Evolutionary conservation across 176 grass and related monocot species (phyloP), one percentile per base, ranked within the genome.

Genomic region (Lolium multiflorum): DNA sequence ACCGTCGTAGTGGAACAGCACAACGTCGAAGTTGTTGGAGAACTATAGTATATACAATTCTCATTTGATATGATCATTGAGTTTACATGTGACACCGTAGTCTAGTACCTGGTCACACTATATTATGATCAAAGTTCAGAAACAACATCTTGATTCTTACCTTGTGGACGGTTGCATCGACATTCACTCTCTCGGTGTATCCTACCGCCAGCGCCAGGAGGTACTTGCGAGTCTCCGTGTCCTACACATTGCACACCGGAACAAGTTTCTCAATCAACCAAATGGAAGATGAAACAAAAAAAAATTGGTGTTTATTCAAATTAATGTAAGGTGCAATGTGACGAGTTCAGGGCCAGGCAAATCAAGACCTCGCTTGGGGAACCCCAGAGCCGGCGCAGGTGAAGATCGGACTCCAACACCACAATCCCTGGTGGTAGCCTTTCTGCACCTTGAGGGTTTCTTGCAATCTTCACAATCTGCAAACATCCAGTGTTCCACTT

Each of bases 311-410:
- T 70, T 20, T n/a, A n/a, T 68, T 68, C 65, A 39, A 26, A 68
- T 68, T 66, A 31, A 64, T 14, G 25, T 31, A 65, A 67, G 35
- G 16, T 68, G 16, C 65, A 68, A 4, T 17, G 65, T 41, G 11
- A 65, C 9, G n/a, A 31, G 43, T 65, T 46, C 5, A 83, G 41
- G 6, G 39, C 9, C 7, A 68, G 65, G 39, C 13, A 68, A 39
- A 68, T 66, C 63, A 39, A 68, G 3, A 92, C 90, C 71, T 92
- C 77, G 18, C 21, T 62, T 31, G 90, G 87, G 5, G 87, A 47
- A 63, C 93, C 90, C 93, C 93, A 92, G 12, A 90, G 84, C 39
- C 87, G 80, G 16, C 90, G 87, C 7, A 78, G 56, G 59, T 90
- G 89, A 78, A 90, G 67, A 63, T 94, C 93, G 18, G 93, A 83